Evolutionary conservation across 2,329 filamentous ascomycete species (phyloP).

Genomic region (Karstenula rhodostoma): DNA sequence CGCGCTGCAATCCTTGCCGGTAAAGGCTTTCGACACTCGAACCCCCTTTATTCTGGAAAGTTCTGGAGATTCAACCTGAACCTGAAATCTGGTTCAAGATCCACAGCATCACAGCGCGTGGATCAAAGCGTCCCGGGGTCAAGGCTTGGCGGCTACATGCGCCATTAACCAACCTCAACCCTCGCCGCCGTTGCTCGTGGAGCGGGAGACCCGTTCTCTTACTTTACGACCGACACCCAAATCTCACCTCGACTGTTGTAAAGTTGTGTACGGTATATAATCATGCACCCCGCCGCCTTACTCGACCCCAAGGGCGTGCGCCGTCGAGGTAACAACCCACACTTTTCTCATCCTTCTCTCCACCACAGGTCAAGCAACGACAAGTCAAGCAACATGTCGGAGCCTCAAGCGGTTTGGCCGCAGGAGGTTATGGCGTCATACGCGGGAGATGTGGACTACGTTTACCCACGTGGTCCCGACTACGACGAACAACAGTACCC

Average conservation of each 20-base stretch:
- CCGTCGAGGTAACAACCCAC: constrained; percentile 25
- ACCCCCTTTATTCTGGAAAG: background rate
- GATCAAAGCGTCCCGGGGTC: background rate
- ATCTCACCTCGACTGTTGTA: constrained; percentile 3
- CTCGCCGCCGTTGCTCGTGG: background rate
- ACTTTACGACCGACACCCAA: background rate
- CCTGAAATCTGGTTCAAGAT: background rate
- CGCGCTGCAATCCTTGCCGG: background rate
- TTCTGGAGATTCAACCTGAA: background rate
- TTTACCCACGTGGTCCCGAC: background rate
- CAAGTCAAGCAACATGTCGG: background rate
- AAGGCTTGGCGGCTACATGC: constrained; percentile 4
- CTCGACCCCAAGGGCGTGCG: constrained; percentile 27
- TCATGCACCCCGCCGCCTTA: constrained; percentile 27
- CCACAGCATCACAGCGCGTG: background rate
- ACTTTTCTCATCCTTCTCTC: constrained; percentile 4
- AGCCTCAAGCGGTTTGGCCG: background rate
- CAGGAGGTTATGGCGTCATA: background rate
- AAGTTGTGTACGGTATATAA: constrained; percentile 7
- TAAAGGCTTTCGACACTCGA: background rate
- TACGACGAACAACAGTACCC: constrained; percentile 17
- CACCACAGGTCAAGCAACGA: background rate
- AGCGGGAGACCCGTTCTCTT: background rate
- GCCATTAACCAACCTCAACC: background rate
- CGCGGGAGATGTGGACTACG: background rate